Percentiles rank a stretch among this genome's conserved stretches.
Evolutionary conservation across 805 yeast species (phyloP).

Genomic region (Suhomyces sp.): DNA sequence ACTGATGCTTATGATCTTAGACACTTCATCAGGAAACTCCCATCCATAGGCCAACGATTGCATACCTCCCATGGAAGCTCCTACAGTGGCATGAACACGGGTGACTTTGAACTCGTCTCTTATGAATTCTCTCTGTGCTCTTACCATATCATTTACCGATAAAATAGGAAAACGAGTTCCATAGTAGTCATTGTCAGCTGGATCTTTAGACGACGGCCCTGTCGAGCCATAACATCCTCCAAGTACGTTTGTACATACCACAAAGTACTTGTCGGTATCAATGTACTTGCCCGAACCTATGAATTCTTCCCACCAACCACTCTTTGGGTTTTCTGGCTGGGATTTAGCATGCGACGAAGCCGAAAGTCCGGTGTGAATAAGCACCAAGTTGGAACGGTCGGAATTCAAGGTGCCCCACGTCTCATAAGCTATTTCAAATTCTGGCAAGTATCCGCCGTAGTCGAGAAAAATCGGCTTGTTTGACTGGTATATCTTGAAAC

Average conservation of each 20-base stretch:
- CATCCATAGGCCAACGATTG: conserved; percentile 85
- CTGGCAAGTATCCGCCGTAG: conserved; percentile 74
- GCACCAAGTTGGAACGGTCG: conserved; percentile 64
- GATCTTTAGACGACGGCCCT: conserved; percentile 82
- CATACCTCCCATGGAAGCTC: conserved; percentile 99
- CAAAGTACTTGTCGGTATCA: conserved; percentile 78
- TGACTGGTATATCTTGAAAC: conserved; percentile 59
- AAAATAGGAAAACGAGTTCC: conserved; percentile 87
- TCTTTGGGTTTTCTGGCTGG: conserved; percentile 59
- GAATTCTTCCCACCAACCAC: conserved; percentile 96
- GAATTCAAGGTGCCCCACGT: conserved; percentile 80
- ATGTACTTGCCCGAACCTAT: conserved; percentile 80
- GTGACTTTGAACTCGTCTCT: conserved; percentile 57
- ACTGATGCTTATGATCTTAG: conserved; percentile 72
- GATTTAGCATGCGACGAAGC: conserved; percentile 94
- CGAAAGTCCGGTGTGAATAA: conserved; percentile 86
- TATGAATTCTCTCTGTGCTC: conserved; percentile 77
- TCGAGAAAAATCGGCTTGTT: conserved; percentile 66
- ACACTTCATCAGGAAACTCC: conserved; percentile 76
- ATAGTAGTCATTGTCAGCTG: conserved; percentile 61
- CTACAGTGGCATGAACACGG: conserved; percentile 75
- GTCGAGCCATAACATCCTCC: conserved; percentile 97
- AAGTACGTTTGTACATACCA: conserved; percentile 85
- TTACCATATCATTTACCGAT: conserved; percentile 84
- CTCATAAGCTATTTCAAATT: conserved; percentile 84